Percentiles rank a stretch among this genome's conserved stretches.
Evolutionary conservation across 441 rosid genomes (phyloP).

Genomic region (Gossypium lobatum): DNA sequence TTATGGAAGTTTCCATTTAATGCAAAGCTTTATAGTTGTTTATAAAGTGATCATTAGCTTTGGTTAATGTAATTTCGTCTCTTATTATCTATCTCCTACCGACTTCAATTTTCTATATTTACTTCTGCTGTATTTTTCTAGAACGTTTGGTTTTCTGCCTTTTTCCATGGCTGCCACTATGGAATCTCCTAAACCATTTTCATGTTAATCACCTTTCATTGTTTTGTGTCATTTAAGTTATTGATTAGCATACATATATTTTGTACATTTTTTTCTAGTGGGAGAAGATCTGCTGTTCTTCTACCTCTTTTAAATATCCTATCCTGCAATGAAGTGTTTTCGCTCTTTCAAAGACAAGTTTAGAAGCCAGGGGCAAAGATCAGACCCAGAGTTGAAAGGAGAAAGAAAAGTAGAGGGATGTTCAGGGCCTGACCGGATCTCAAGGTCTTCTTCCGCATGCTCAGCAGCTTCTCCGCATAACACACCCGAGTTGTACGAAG

Average conservation of each 20-base stretch:
- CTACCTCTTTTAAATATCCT: not conserved
- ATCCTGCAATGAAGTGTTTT: slow-evolving; percentile 44
- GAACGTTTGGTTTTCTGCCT: not conserved
- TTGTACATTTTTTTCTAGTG: not conserved
- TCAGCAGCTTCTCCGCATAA: slow-evolving; percentile 56
- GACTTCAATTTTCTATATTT: no score
- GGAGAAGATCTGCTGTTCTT: not conserved
- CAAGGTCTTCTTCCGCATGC: slow-evolving; percentile 45
- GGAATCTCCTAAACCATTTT: not conserved
- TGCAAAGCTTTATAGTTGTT: no score
- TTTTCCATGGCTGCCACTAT: not conserved
- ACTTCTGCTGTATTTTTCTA: no score
- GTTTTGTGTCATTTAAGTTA: not conserved
- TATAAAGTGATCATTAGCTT: no score
- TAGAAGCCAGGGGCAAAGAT: slow-evolving; percentile 31
- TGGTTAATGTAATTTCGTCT: no score
- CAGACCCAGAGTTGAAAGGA: slow-evolving; percentile 42
- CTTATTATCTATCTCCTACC: no score
- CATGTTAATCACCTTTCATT: not conserved
- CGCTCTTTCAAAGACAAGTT: slow-evolving; percentile 46
- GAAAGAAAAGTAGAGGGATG: slow-evolving; percentile 11
- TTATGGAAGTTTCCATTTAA: no score
- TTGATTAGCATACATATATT: not conserved
- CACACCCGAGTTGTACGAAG: slow-evolving; percentile 58
- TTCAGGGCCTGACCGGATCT: slow-evolving; percentile 25